Percentiles rank a stretch among this genome's conserved stretches.
Evolutionary conservation across 2,329 filamentous ascomycete species (phyloP).

Genomic region (Verticillium albo-atrum): DNA sequence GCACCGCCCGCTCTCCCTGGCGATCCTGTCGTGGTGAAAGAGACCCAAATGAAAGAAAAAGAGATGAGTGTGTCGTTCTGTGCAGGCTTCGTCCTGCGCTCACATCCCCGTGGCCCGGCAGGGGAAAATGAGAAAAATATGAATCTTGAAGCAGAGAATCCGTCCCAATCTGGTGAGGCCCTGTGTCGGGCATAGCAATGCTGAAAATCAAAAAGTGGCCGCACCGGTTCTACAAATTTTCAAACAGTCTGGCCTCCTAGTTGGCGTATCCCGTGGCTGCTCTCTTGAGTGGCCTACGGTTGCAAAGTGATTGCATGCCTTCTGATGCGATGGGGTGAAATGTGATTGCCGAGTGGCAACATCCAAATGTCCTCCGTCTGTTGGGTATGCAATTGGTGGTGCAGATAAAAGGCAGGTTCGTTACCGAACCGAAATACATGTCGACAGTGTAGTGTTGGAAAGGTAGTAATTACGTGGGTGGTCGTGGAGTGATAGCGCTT

Average conservation of each 20-base stretch:
- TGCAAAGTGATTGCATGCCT: background rate
- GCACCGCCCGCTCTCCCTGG: background rate
- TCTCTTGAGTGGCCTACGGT: background rate
- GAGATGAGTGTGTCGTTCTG: background rate
- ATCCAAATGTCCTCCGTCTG: background rate
- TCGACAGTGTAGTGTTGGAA: background rate
- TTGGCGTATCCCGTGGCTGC: background rate
- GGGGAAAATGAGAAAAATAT: background rate
- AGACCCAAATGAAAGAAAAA: background rate
- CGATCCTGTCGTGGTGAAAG: background rate
- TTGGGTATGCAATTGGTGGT: background rate
- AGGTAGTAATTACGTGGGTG: background rate
- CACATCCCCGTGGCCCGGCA: background rate
- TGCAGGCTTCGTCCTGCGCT: background rate
- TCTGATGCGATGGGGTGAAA: background rate
- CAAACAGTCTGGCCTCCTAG: background rate
- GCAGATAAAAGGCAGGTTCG: background rate
- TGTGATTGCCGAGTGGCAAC: background rate
- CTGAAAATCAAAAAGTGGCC: background rate
- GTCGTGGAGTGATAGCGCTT: too few species aligned
- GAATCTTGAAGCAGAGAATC: background rate
- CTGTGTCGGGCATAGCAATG: background rate
- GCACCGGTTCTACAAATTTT: background rate
- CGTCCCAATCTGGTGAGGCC: background rate
- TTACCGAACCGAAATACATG: background rate